phyloP scores from a whole-genome alignment of 2,329 filamentous ascomycete genomes.

The Trichocomaceae sp. region DNA sequence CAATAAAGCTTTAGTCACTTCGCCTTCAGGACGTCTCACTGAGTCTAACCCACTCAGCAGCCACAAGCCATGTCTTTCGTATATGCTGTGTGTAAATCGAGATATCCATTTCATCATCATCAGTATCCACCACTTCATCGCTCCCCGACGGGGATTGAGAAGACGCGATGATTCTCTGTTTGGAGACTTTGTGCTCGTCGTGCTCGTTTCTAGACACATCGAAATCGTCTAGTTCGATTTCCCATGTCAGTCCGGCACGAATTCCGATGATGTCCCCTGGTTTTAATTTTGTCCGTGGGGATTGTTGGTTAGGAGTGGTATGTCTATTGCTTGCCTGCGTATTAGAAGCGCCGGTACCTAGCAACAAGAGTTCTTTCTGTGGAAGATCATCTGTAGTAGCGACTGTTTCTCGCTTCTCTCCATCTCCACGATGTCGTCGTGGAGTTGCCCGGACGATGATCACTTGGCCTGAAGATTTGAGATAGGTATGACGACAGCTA shows the following conservation, averaged over 20 bases:
- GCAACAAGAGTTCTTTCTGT: conserved; percentile 21
- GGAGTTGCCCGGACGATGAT: conserved; percentile 2
- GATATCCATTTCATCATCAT: not conserved
- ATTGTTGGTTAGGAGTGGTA: not conserved
- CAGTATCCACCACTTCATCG: not conserved
- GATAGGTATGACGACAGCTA: conserved; percentile 2
- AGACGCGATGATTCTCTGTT: conserved; percentile 1
- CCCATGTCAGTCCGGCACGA: conserved; percentile 29
- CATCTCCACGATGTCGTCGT: not conserved
- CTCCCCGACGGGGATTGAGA: conserved; percentile 4
- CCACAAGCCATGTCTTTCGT: conserved; percentile 29
- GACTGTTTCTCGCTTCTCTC: not conserved
- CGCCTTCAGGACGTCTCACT: not conserved
- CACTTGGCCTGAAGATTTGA: conserved; percentile 9
- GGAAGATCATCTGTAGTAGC: not conserved
- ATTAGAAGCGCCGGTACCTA: conserved; percentile 18
- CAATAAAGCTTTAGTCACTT: not conserved
- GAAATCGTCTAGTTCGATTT: conserved; percentile 23
- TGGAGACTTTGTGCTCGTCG: not conserved
- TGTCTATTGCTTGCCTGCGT: not conserved
- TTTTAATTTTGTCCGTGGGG: not conserved
- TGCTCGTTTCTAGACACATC: not conserved
- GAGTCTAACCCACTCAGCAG: conserved; percentile 35
- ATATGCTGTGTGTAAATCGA: not conserved
- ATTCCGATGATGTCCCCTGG: conserved; percentile 25